Evolutionary conservation across 306 rosid genomes (phyloP), one percentile per base, ranked within the genome.

Genomic region (Hippophae rhamnoides): DNA sequence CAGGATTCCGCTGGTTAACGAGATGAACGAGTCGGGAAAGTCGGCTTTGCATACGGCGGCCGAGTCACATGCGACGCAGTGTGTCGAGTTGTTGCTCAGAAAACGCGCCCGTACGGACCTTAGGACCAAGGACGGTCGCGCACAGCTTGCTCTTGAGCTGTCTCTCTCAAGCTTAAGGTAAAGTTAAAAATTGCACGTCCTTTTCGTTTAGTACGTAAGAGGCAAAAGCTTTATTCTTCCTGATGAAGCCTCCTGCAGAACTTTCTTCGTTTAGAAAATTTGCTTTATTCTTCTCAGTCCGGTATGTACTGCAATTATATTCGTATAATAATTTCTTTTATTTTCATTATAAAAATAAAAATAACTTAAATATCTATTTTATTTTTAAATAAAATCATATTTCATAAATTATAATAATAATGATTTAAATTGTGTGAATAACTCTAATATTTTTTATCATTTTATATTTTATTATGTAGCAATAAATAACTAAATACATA

Each of bases 31-130:
- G 6, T 40, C 59, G 0, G 82, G 82, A 10, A 58, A 52, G 23
- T 55, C 75, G 38, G 57, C 75, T 8, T 58, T 77, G 60, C 82
- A 77, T 54, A 65, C 72, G 25, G 82, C 82, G 43, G 82, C 82
- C n/a, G 53, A 55, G 40, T 46, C 71, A 6, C 78, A 77, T 52
- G 62, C 82, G 40, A 14, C 62, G 50, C 64, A 66, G 64, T 77
- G 82, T 67, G 72, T 63, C n/a, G 76, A 65, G 52, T 13, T 69
- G 56, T 64, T 77, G 60, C 76, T 77, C n/a, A 62, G 45, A 52
- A 65, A 65, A 44, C 78, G 64, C 48, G 73, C 67, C 48, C 78
- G 82, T 57, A 77, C 82, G 49, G 78, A 66, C 67, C 70, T 73
- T 48, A 69, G 68, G 69, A 69, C 76, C 18, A 73, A 62, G 56